Conservation (phyloP, 2,329 filamentous ascomycete genomes). For the Colletotrichum phormii region DNA sequence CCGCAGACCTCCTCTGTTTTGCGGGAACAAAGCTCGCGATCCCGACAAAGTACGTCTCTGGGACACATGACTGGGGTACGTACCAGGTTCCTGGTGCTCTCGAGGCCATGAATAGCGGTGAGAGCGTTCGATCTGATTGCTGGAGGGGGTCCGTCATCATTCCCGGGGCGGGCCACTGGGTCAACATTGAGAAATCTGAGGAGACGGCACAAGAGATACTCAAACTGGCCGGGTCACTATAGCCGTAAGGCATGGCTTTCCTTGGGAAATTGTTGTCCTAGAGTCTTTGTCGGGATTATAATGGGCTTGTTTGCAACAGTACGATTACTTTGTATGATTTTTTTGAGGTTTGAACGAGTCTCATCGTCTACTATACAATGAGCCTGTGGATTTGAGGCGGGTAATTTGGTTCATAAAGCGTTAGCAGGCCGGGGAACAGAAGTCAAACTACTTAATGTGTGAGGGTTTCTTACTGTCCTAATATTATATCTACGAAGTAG, state of each 20-base stretch:
- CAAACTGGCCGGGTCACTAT: not conserved
- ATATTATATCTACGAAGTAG: too few species aligned
- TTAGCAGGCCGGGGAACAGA: not conserved
- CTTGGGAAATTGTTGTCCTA: not conserved
- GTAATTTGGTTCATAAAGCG: not conserved
- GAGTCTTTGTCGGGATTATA: not conserved
- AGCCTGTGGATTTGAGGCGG: not conserved
- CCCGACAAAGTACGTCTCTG: slow-evolving; percentile 71
- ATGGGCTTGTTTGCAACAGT: not conserved
- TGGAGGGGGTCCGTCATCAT: slow-evolving; percentile 66
- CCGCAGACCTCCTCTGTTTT: slow-evolving; percentile 67
- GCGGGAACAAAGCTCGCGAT: slow-evolving; percentile 71
- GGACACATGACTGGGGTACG: slow-evolving; percentile 74
- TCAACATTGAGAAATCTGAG: slow-evolving; percentile 73
- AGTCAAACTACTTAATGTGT: not conserved
- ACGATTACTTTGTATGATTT: not conserved
- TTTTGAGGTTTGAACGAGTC: not conserved
- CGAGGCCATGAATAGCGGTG: slow-evolving; percentile 48
- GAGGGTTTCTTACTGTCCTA: too few species aligned
- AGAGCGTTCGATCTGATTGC: slow-evolving; percentile 57
- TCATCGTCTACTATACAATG: not conserved
- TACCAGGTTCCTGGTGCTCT: slow-evolving; percentile 75
- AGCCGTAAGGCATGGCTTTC: not conserved
- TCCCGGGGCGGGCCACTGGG: slow-evolving; percentile 75
- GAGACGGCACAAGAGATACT: slow-evolving; percentile 1